A percentile compares a stretch with the other conserved stretches of the same genome.
phyloP scores from a whole-genome alignment of 257 asterid species.

The Anisodus tanguticus region DNA sequence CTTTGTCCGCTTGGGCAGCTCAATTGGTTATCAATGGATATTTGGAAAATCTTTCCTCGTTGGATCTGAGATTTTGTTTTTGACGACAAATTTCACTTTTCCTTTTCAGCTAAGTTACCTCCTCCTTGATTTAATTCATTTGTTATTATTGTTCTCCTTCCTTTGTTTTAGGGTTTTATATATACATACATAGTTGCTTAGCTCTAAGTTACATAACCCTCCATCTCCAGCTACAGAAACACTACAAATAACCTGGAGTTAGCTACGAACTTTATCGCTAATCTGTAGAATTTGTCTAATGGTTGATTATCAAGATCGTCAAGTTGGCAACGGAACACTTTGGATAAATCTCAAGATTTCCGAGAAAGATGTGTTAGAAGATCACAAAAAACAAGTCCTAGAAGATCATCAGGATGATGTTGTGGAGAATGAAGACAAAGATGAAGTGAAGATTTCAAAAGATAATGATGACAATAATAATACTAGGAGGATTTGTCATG shows the following conservation, averaged over 20 bases:
- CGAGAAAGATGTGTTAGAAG: conserved; percentile 23
- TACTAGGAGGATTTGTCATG: conserved; percentile 46
- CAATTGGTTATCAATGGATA: too few relatives aligned
- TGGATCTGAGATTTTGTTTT: conserved; percentile 9
- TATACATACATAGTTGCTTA: neutral
- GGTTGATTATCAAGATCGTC: conserved; percentile 37
- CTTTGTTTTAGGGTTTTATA: neutral
- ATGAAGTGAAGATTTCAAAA: neutral
- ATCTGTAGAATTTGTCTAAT: neutral
- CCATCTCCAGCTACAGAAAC: neutral
- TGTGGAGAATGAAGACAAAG: neutral
- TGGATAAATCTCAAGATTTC: conserved; percentile 40
- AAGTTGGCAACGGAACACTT: conserved; percentile 32
- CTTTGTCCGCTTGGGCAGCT: too few relatives aligned
- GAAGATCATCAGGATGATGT: neutral
- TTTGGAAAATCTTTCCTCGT: conserved; percentile 20
- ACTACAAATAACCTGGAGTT: too few relatives aligned
- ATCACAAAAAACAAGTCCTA: neutral
- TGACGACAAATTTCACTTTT: conserved; percentile 24
- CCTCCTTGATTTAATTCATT: neutral
- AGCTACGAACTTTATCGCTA: too few relatives aligned
- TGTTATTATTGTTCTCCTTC: neutral
- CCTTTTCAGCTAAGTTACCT: conserved; percentile 34
- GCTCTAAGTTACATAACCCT: neutral
- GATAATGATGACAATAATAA: neutral